Evolutionary conservation across 495 filamentous ascomycete genomes (phyloP), one percentile per base, ranked within the genome.

Genomic region (Letharia columbiana): DNA sequence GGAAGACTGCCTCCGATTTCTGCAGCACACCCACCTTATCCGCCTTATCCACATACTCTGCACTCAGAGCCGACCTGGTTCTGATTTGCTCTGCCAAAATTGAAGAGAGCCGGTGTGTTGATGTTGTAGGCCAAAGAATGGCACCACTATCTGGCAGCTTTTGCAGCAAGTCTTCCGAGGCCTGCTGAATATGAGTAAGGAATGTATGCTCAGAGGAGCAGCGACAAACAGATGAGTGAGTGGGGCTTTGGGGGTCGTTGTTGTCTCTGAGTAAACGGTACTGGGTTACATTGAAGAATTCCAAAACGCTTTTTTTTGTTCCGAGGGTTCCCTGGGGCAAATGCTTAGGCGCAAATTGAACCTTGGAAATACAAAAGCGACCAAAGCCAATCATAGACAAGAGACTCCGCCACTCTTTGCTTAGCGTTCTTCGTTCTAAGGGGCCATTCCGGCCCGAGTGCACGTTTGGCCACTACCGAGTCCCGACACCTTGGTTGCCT

Each of bases 21-120:
- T 18, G 49, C 39, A 60, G 28, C 11, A 40, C 10, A 58, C 54
- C 58, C 20, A 65, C 63, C n/a, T 60, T 44, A n/a, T 45, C 58
- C 20, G 60, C 63, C n/a, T 60, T 44, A n/a, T 45, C 20, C 41
- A 59, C 42, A 65, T 50, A 57, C 58, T 23, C 63, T 31, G 39
- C 33, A 33, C 8, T 23, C 15, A 7, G 28, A 57, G 54, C 54
- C 37, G 33, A 37, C 8, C 6, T 57, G 11, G 3, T 20, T 20
- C 17, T 37, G 33, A 11, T 23, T 20, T 37, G 52, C 15, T 18
- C 6, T 33, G 11, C 23, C 28, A 33, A 12, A 56, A 56, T 35
- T 33, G 54, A 37, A 20, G 54, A 57, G 9, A 12, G 33, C 54
- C 54, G 31, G 1, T 20, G 4, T 35, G 3, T 45, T 44, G 1